Evolutionary conservation across 495 filamentous ascomycete species (phyloP).

Genomic region (Achaetomiella virescens): DNA sequence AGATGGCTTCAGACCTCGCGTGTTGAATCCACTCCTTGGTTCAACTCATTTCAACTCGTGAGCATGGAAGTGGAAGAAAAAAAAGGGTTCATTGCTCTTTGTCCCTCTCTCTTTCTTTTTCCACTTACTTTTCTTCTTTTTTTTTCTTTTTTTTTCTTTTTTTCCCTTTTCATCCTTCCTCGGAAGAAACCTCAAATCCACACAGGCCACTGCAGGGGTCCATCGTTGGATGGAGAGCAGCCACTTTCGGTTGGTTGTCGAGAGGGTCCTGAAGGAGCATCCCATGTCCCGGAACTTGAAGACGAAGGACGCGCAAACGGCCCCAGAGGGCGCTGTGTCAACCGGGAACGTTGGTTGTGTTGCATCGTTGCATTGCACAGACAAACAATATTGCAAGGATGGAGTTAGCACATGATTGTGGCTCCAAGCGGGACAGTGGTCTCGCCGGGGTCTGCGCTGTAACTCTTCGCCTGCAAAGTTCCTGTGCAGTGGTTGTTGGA

Average conservation of each 20-base stretch:
- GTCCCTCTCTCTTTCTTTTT: too few relatives aligned
- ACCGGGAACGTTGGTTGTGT: constrained; percentile 7
- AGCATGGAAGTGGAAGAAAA: too few relatives aligned
- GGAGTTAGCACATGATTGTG: neutral
- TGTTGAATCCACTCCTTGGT: too few relatives aligned
- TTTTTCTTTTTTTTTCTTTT: too few relatives aligned
- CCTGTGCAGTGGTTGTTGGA: neutral
- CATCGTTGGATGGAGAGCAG: neutral
- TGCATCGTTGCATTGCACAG: constrained; percentile 9
- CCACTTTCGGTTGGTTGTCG: neutral
- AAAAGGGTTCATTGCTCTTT: too few relatives aligned
- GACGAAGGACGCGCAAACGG: neutral
- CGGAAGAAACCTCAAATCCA: too few relatives aligned
- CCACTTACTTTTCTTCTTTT: too few relatives aligned
- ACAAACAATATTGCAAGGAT: neutral
- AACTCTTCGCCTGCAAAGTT: neutral
- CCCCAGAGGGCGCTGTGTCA: neutral
- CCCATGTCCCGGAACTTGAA: constrained; percentile 1
- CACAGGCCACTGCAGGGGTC: too few relatives aligned
- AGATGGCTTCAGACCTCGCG: too few relatives aligned
- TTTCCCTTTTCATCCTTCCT: too few relatives aligned
- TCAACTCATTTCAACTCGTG: too few relatives aligned
- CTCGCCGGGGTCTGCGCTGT: constrained; percentile 6
- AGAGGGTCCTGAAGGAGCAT: constrained; percentile 3
- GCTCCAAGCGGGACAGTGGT: neutral